phyloP scores from a whole-genome alignment of 2,329 filamentous ascomycete species.

The Phyllosticta citrichinensis region DNA sequence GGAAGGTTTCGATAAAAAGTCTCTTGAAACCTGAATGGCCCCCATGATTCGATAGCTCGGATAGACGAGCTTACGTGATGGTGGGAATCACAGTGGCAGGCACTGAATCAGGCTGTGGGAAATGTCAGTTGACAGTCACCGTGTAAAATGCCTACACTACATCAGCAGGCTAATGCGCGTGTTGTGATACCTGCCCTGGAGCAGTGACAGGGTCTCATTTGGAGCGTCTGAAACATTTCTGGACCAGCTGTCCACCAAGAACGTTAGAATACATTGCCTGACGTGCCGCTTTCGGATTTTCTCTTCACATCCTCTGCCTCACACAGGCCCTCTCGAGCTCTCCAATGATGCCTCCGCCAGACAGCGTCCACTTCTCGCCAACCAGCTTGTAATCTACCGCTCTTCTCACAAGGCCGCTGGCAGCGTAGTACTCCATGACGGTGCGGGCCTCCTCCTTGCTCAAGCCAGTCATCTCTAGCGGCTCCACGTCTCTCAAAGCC shows the following conservation, averaged over 20 bases:
- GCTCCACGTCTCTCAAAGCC: slow-evolving; percentile 33
- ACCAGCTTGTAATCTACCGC: slow-evolving; percentile 62
- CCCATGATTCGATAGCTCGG: neutral
- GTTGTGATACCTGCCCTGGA: neutral
- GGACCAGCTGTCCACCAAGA: neutral
- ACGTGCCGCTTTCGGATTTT: neutral
- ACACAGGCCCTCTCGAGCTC: slow-evolving; percentile 67
- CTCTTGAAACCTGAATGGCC: neutral
- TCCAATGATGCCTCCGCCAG: slow-evolving; percentile 71
- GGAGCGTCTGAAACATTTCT: neutral
- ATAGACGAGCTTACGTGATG: neutral
- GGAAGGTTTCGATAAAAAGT: neutral
- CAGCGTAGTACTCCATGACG: slow-evolving; percentile 88
- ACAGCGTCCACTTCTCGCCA: slow-evolving; percentile 72
- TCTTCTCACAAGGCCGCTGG: slow-evolving; percentile 66
- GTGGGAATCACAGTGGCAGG: neutral
- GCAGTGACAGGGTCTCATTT: neutral
- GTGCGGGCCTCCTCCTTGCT: slow-evolving; percentile 64
- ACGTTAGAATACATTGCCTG: neutral
- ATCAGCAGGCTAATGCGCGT: neutral
- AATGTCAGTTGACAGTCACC: neutral
- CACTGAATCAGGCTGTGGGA: neutral
- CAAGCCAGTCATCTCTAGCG: slow-evolving; percentile 54
- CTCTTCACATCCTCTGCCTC: slow-evolving; percentile 27
- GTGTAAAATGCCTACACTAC: neutral